Percentiles rank a stretch among this genome's conserved stretches.
phyloP scores from a whole-genome alignment of 371 early-diverging fungal species.

The Chytridium lagenaria region DNA sequence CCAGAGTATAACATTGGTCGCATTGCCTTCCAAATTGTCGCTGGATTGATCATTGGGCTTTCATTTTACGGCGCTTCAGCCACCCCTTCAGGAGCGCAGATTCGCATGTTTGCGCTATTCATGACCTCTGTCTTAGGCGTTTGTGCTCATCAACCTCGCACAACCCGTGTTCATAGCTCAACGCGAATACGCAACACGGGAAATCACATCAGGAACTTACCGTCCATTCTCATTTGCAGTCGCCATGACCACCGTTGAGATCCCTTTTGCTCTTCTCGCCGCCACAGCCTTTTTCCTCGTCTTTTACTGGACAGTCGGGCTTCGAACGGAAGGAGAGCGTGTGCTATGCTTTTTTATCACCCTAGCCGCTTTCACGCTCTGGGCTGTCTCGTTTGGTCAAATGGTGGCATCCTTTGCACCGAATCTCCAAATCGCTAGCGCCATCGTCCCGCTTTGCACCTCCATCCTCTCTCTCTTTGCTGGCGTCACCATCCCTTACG shows the following conservation, averaged over 20 bases:
- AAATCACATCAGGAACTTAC: conserved; percentile 74
- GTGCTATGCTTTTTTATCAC: conserved; percentile 68
- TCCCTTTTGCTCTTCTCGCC: conserved; percentile 66
- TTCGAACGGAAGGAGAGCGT: conserved; percentile 57
- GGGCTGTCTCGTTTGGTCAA: conserved; percentile 73
- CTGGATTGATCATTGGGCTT: conserved; percentile 70
- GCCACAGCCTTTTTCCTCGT: conserved; percentile 66
- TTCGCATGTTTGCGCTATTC: conserved; percentile 76
- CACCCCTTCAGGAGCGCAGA: conserved; percentile 68
- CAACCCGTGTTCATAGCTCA: conserved; percentile 78
- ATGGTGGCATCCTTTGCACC: conserved; percentile 72
- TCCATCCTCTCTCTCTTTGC: conserved; percentile 68
- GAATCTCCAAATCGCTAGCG: conserved; percentile 64
- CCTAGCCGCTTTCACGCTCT: conserved; percentile 63
- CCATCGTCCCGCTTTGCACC: conserved; percentile 75
- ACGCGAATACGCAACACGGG: conserved; percentile 73
- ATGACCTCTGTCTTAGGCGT: conserved; percentile 69
- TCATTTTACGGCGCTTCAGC: conserved; percentile 67
- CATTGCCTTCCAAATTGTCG: conserved; percentile 42
- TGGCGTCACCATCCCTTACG: conserved; percentile 71
- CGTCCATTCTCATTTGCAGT: conserved; percentile 70
- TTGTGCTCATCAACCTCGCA: conserved; percentile 67
- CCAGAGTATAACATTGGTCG: conserved; percentile 69
- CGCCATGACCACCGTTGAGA: conserved; percentile 63
- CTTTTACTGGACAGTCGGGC: conserved; percentile 77